Base-by-base conservation (phyloP, 192 early-diverging fungal species). In the Coemansia pectinata region DNA sequence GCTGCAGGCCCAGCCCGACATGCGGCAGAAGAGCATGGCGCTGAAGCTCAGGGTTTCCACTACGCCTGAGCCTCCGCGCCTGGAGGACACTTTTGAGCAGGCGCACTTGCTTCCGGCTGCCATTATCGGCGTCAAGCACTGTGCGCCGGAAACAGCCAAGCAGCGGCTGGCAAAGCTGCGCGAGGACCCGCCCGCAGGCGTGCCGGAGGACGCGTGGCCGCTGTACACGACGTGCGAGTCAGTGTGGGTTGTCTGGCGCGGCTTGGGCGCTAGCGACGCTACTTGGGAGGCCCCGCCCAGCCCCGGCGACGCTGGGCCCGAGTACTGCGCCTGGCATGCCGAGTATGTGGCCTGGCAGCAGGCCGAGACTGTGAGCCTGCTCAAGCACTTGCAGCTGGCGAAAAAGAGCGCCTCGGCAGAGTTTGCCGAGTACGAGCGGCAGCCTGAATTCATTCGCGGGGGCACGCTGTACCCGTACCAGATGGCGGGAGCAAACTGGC, bases 391-490 rank as follows among this genome's bases (percentile, higher is more conserved):
- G 63, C 58, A 48, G 25, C 7, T 44, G 33, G 17, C 21, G 31
- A 64, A 38, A 27, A 21, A 29, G 38, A 29, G 41, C 25, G 41
- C 3, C 25, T 1, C 25, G 23, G n/a, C 23, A 17, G 41, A 19
- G 42, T 31, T 40, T 19, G 23, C 42, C 1, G 72, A 81, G 39
- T 92, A 93, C 71, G 86, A 87, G 47, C 70, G 69, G 23, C 92
- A 97, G 69, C 93, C 96, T 0, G 77, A 73, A 15, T 97, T 90
- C 72, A 74, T 98, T 31, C 55, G 52, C 0, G 94, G 93, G 23
- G 96, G 96, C 2, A 76, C 87, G 27, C 84, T 99, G 45, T 88
- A 94, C 41, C 93, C 92, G 47, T 96, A 98, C 74, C 98, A 99
- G 82, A 53, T 97, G 11, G 85, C 88, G n/a, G 96, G 95, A 29